These are phyloP conservation scores for Ceratocystis colombiana DNA, from an alignment of 2,329 filamentous ascomycete species.

Conservation along the genomic window DNA sequence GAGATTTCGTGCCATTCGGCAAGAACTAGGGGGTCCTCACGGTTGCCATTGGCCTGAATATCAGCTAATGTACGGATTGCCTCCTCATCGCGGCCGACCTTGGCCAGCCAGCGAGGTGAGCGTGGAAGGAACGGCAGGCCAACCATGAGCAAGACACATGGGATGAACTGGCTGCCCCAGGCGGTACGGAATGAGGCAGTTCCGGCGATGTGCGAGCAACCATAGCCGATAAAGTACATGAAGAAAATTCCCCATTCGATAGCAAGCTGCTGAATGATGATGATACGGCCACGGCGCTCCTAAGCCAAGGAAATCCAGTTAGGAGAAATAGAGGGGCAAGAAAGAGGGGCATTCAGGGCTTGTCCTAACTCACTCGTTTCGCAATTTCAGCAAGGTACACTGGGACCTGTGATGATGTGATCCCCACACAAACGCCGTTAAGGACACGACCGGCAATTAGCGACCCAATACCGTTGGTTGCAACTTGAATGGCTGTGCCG, in stretches of 20 bases:
- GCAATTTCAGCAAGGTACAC: conserved; percentile 57
- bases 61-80: conserved; percentile 43
- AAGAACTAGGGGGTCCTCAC: conserved; percentile 44
- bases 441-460: conserved; percentile 48
- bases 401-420: conserved; percentile 50
- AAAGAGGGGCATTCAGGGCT: background rate
- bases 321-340: background rate
- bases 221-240: conserved; percentile 61
- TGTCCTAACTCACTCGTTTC: conserved; percentile 21
- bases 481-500: conserved; percentile 28
- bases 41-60: conserved; percentile 48
- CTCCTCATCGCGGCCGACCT: conserved; percentile 51
- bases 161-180: conserved; percentile 55
- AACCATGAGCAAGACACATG: conserved; percentile 46
- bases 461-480: conserved; percentile 26
- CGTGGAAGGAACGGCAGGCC: conserved; percentile 53
- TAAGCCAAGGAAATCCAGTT: conserved; percentile 34
- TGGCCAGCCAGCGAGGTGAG: conserved; percentile 54
- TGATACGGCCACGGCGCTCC: conserved; percentile 47
- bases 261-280: conserved; percentile 63
- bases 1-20: conserved; percentile 48
- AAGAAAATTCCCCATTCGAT: conserved; percentile 59
- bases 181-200: conserved; percentile 51
- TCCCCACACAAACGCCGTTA: conserved; percentile 56
- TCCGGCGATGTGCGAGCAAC: conserved; percentile 50